Percentiles rank a stretch among this genome's conserved stretches.
These are phyloP conservation scores for Aspergillus sclerotialis DNA, from an alignment of 2,329 filamentous ascomycete genomes.

Conservation along the genomic window DNA sequence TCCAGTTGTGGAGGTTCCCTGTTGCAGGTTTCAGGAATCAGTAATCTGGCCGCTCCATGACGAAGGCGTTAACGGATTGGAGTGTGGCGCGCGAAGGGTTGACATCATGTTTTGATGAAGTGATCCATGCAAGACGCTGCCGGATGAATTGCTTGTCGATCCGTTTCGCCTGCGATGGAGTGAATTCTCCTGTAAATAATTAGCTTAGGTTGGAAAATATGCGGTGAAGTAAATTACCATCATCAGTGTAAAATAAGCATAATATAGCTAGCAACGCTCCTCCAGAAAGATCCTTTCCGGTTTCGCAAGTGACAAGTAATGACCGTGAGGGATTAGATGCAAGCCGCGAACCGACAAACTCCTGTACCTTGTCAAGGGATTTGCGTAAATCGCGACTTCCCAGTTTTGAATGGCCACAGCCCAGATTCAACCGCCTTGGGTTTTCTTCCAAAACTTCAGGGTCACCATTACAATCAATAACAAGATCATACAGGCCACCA, in stretches of 20 bases:
- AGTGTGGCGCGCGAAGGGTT: slow-evolving; percentile 81
- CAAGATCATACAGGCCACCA: slow-evolving; percentile 39
- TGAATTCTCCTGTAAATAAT: slow-evolving; percentile 23
- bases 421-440: slow-evolving; percentile 45
- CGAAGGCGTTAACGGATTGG: slow-evolving; percentile 83
- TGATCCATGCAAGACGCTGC: slow-evolving; percentile 71
- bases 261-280: slow-evolving; percentile 69
- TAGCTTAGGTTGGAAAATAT: background rate
- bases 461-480: slow-evolving; percentile 33
- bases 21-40: slow-evolving; percentile 10
- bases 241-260: slow-evolving; percentile 64
- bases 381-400: slow-evolving; percentile 77
- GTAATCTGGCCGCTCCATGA: slow-evolving; percentile 54
- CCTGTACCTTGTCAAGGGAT: slow-evolving; percentile 57
- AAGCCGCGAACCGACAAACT: slow-evolving; percentile 43
- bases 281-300: slow-evolving; percentile 72
- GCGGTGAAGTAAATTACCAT: slow-evolving; percentile 42
- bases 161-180: slow-evolving; percentile 17
- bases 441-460: slow-evolving; percentile 29
- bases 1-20: slow-evolving; percentile 1
- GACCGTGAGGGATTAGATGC: slow-evolving; percentile 20
- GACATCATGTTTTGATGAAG: slow-evolving; percentile 67
- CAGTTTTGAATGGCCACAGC: slow-evolving; percentile 64
- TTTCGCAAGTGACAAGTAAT: slow-evolving; percentile 63
- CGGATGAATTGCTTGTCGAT: slow-evolving; percentile 73